phyloP scores from a whole-genome alignment of 1,139 yeast genomes.

The Magnusiomyces sp. region DNA sequence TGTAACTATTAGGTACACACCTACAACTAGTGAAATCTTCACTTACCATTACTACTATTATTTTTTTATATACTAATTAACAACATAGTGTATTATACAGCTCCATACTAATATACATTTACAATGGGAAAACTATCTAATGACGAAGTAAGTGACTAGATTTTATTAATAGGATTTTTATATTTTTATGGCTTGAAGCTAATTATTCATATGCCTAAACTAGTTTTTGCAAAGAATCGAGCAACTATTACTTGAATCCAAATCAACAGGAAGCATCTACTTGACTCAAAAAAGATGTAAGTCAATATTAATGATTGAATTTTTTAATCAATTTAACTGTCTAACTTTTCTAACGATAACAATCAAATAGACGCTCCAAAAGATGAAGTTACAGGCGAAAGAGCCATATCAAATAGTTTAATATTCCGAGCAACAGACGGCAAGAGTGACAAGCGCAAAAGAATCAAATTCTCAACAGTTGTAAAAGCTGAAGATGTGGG shows the following conservation, averaged over 20 bases:
- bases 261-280: conserved; percentile 36
- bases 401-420: conserved; percentile 16
- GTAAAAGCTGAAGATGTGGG: conserved; percentile 51
- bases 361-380: conserved; percentile 6
- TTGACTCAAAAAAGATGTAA: conserved; percentile 27
- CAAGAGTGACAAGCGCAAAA: conserved; percentile 38
- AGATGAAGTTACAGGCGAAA: conserved; percentile 10
- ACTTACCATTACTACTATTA: too few relatives aligned
- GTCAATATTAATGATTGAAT: conserved; percentile 9
- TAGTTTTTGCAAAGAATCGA: conserved; percentile 27
- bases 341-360: neutral
- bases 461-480: conserved; percentile 53
- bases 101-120: neutral
- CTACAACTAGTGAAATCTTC: too few relatives aligned
- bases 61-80: too few relatives aligned
- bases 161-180: neutral
- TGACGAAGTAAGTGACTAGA: conserved; percentile 18
- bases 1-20: too few relatives aligned
- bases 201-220: neutral
- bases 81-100: neutral
- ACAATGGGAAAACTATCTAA: conserved; percentile 14
- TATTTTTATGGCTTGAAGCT: neutral
- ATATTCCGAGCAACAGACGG: conserved; percentile 47
- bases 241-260: conserved; percentile 23
- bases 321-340: neutral